Evolutionary conservation across 495 filamentous ascomycete genomes (phyloP).

Genomic region (Penicillium mononematosum): DNA sequence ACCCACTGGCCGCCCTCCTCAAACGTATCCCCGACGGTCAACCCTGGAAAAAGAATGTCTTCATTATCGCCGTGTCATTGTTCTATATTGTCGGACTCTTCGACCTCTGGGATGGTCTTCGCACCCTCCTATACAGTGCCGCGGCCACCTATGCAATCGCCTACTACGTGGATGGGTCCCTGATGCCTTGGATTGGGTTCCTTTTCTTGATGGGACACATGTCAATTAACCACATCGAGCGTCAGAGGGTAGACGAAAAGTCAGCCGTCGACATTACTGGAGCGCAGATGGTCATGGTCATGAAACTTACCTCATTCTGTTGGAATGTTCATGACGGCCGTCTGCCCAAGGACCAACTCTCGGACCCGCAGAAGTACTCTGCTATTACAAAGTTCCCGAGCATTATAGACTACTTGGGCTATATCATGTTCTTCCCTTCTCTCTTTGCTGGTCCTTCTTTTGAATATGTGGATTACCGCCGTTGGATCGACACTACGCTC

Average conservation of each 20-base stretch:
- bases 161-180: constrained; percentile 78
- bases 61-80: constrained; percentile 73
- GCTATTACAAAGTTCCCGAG: constrained; percentile 69
- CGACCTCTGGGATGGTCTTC: constrained; percentile 84
- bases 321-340: constrained; percentile 96
- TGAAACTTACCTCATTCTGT: constrained; percentile 97
- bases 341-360: constrained; percentile 72
- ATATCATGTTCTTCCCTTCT: constrained; percentile 91
- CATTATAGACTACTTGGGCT: constrained; percentile 79
- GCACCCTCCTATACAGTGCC: constrained; percentile 75
- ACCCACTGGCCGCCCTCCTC: constrained; percentile 82
- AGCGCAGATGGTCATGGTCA: constrained; percentile 96
- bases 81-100: constrained; percentile 97
- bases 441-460: constrained; percentile 87
- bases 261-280: constrained; percentile 82
- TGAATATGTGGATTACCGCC: constrained; percentile 87
- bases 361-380: constrained; percentile 81
- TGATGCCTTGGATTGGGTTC: constrained; percentile 98
- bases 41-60: constrained; percentile 85
- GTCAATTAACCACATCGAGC: constrained; percentile 81
- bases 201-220: constrained; percentile 94
- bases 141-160: constrained; percentile 80
- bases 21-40: constrained; percentile 87
- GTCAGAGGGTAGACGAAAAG: constrained; percentile 66
- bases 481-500: constrained; percentile 91